Percentiles rank a stretch among this genome's conserved stretches.
Conservation (phyloP, 768 basidiomycete species). For the Hydnum rufescens region DNA sequence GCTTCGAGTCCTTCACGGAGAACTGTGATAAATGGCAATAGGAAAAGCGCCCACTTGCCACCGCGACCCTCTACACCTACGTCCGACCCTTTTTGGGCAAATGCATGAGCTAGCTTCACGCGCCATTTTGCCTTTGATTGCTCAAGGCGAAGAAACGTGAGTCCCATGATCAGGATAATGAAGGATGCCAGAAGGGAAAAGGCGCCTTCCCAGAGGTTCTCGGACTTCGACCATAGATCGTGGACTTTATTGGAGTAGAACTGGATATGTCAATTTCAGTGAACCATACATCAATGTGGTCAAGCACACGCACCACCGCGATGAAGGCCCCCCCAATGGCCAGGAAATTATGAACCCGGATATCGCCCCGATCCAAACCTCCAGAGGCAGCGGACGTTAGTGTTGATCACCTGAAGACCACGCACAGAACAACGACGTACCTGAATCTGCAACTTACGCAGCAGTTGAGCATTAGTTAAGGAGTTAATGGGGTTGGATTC, state of each 20-base stretch:
- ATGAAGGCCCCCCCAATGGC: constrained; percentile 84
- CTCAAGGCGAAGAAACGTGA: constrained; percentile 92
- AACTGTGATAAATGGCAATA: constrained; percentile 81
- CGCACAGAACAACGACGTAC: constrained; percentile 8
- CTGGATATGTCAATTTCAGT: not conserved
- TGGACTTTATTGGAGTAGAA: constrained; percentile 4
- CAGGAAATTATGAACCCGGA: constrained; percentile 62
- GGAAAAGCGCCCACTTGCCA: constrained; percentile 65
- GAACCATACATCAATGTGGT: not conserved
- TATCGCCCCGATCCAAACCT: constrained; percentile 33
- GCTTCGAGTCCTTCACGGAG: constrained; percentile 88
- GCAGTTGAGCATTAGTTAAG: constrained; percentile 24
- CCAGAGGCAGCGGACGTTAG: not conserved
- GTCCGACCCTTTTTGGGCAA: constrained; percentile 17
- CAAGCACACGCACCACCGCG: constrained; percentile 31
- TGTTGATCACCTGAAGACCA: not conserved
- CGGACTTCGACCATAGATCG: constrained; percentile 1
- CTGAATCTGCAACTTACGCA: constrained; percentile 40
- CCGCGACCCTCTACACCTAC: constrained; percentile 10
- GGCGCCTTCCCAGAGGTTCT: constrained; percentile 71
- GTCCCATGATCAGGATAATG: constrained; percentile 84
- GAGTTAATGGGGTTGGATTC: constrained; percentile 2
- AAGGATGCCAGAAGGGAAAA: constrained; percentile 28
- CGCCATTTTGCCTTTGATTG: constrained; percentile 89
- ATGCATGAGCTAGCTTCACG: constrained; percentile 65